These are phyloP conservation scores for Raffaelea deltoideospora DNA, from an alignment of 2,329 filamentous ascomycete genomes.

Conservation along the genomic window DNA sequence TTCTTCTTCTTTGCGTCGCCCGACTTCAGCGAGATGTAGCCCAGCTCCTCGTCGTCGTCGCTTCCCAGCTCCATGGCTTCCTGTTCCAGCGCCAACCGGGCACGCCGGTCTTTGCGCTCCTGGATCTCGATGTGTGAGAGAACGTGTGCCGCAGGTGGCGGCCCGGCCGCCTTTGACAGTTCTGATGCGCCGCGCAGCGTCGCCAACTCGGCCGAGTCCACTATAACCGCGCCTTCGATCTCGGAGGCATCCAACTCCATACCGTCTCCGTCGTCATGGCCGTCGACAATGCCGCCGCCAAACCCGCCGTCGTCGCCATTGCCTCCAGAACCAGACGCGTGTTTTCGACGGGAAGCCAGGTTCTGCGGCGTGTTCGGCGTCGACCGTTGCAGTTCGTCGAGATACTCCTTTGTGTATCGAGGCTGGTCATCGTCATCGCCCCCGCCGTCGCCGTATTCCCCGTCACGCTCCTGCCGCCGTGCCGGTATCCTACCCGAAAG, in stretches of 20 bases:
- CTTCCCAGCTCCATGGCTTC: conserved; percentile 51
- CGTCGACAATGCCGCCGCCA: too few species aligned
- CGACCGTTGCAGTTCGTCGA: conserved; percentile 72
- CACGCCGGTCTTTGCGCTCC: conserved; percentile 79
- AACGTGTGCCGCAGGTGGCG: conserved; percentile 30
- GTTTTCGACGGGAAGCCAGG: conserved; percentile 24
- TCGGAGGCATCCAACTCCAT: conserved; percentile 45
- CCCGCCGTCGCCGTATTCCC: conserved; percentile 23
- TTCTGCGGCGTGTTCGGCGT: conserved; percentile 71
- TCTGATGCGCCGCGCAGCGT: conserved; percentile 7
- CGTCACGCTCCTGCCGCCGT: conserved; percentile 27
- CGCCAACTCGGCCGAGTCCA: conserved; percentile 31
- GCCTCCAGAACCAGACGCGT: too few species aligned
- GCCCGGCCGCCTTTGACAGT: not conserved
- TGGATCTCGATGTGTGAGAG: conserved; percentile 73
- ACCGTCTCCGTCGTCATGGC: conserved; percentile 29
- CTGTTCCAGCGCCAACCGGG: conserved; percentile 56
- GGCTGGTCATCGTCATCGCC: conserved; percentile 49
- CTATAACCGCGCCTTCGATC: conserved; percentile 49
- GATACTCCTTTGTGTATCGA: conserved; percentile 71
- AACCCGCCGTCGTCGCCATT: too few species aligned
- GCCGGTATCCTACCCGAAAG: conserved; percentile 36
- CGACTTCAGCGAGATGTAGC: conserved; percentile 18
- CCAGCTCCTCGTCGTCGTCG: conserved; percentile 28
- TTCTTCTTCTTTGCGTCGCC: conserved; percentile 26